A percentile compares a stretch with the other conserved stretches of the same genome.
Conservation (phyloP, 2,329 filamentous ascomycete genomes). For the Ciborinia camelliae region DNA sequence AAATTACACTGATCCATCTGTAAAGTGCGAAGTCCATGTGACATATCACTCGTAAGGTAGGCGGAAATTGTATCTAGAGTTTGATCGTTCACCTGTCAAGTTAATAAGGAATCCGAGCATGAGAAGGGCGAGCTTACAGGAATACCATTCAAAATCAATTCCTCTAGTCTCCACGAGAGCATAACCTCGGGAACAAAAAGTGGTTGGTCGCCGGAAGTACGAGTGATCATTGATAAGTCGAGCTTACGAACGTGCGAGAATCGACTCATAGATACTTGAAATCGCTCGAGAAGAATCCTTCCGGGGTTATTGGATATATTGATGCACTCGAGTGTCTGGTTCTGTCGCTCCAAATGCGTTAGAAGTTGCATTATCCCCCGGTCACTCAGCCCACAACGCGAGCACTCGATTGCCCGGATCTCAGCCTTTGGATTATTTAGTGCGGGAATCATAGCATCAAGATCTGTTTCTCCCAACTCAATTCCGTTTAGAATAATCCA, state of each 20-base stretch:
- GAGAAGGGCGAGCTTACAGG: constrained; percentile 38
- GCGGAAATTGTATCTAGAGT: constrained; percentile 63
- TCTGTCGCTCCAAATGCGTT: constrained; percentile 61
- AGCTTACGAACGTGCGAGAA: constrained; percentile 64
- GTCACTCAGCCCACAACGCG: constrained; percentile 58
- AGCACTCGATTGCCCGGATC: constrained; percentile 64
- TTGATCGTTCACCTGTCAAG: constrained; percentile 51
- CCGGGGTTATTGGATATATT: constrained; percentile 66
- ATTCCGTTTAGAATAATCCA: constrained; percentile 69
- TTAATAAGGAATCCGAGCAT: constrained; percentile 23
- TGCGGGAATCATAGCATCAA: constrained; percentile 62
- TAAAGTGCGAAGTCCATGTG: constrained; percentile 57
- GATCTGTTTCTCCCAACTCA: constrained; percentile 65
- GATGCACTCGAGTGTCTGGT: constrained; percentile 63
- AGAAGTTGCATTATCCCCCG: constrained; percentile 59
- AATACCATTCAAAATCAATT: constrained; percentile 62
- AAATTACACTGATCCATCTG: constrained; percentile 65
- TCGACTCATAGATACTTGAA: constrained; percentile 63
- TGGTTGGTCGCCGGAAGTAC: constrained; percentile 59
- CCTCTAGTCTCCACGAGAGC: constrained; percentile 63
- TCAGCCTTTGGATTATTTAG: constrained; percentile 62
- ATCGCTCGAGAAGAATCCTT: constrained; percentile 59
- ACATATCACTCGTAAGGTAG: constrained; percentile 60
- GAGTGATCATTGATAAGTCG: constrained; percentile 61
- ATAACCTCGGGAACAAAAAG: constrained; percentile 64